Base-by-base conservation (phyloP, 2,329 filamentous ascomycete genomes). In the Parafenestella ontariensis region DNA sequence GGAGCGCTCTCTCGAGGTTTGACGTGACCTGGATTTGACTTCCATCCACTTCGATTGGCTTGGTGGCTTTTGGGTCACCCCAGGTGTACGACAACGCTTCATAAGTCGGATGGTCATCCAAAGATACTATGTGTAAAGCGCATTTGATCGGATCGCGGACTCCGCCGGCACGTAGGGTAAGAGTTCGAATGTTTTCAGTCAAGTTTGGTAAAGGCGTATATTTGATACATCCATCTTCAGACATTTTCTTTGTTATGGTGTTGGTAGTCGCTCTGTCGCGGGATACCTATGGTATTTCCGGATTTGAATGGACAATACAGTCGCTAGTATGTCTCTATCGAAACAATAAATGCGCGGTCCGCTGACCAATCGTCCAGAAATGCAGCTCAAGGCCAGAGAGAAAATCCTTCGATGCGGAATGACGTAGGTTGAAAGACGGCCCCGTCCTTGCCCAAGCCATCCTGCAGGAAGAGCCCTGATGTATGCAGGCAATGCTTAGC, bases 51-150 rank as follows among this genome's bases (percentile, higher is more conserved):
- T 23, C n/a, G n/a, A 53, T 53, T 2, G 44, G 1, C 39, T 40
- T 21, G 18, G 44, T 47, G 17, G 29, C n/a, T 4, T 40, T 10
- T 5, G 36, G 37, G 37, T 53, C 36, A 1, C 46, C 50, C 50
- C 50, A 48, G 23, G 46, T 43, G 21, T 53, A 53, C 11, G 50
- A 53, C 21, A 43, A 18, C 17, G 44, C 46, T 21, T 46, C 44
- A n/a, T 48, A 46, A 53, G 51, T 20, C 17, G 34, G n/a, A 4
- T 37, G 15, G 18, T 18, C 9, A 5, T 37, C 34, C 34, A 37
- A n/a, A 37, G 3, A 9, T 9, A 37, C 18, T n/a, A 37, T 18
- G 7, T 37, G 34, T n/a, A 37, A 3, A 18, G 4, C 13, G 34
- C 34, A 37, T 20, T 17, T 8, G n/a, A 37, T 37, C 3, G 34